Conservation (phyloP, 257 asterid genomes). For the Solanum chiquidenum region DNA sequence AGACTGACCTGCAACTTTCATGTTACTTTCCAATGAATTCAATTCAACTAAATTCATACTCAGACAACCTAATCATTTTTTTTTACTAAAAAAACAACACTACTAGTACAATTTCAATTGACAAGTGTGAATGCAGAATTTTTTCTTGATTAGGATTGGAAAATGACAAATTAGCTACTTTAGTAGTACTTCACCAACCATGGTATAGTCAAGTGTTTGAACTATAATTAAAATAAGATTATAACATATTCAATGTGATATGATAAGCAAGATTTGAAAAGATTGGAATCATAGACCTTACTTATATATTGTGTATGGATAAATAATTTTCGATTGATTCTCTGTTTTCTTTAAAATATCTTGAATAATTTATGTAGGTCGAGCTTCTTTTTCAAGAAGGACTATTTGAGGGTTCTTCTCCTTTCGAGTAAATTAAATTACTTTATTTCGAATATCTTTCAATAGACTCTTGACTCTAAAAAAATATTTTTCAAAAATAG, state of each 20-base stretch:
- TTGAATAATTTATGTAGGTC: rapidly evolving
- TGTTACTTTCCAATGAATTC: not conserved
- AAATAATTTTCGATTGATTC: no score
- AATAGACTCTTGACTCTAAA: no score
- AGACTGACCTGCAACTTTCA: not conserved
- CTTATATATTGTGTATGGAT: no score
- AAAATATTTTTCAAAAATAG: no score
- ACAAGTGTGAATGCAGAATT: not conserved
- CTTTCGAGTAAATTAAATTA: not conserved
- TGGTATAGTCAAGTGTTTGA: not conserved
- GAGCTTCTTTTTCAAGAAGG: not conserved
- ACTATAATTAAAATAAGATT: not conserved
- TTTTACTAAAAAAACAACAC: not conserved
- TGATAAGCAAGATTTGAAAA: no score
- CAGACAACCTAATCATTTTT: not conserved
- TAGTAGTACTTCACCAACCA: not conserved
- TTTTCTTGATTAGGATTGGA: not conserved
- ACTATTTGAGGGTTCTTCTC: no score
- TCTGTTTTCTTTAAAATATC: no score
- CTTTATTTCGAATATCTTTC: no score
- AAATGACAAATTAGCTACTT: not conserved
- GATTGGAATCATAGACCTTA: no score
- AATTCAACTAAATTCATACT: not conserved
- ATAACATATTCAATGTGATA: not conserved
- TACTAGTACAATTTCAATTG: not conserved